Base-by-base conservation (phyloP, 306 rosid genomes). In the Echinosophora koreensis region DNA sequence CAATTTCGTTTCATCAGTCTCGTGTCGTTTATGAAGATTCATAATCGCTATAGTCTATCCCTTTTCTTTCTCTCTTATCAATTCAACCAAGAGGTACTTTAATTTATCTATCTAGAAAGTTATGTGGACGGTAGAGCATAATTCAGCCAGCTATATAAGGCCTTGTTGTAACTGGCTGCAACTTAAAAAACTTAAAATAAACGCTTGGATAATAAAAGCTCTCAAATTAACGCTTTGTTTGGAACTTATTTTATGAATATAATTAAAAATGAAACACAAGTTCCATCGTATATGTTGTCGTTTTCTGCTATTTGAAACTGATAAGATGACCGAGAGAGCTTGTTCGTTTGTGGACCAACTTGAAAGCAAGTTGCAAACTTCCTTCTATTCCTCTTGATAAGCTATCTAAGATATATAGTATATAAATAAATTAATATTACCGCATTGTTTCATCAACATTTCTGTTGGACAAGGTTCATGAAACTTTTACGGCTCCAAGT, bases 401-500 rank as follows among this genome's bases (percentile, higher is more conserved):
- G 59, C 51, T 79, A 80, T 76, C 72, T 80, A 38, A 35, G 8
- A 38, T 54, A 22, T 38, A 38, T 9, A 8, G 13, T 50, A 10
- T 57, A 11, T 57, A 22, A 22, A 22, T 22, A 22, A 22, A 22
- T 22, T 22, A 22, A 22, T 22, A 22, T 22, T 12, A 27, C 11
- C 3, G 16, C 64, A 28, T 27, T 16, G 1, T 11, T 58, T 59
- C 32, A 51, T 49, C 71, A 51, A 61, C 52, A 35, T 8, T 41
- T 67, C 4, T 3, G 34, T 35, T 17, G 39, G 62, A 57, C 86
- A 77, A 27, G 61, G 37, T 75, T 66, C 74, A 16, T 78, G 5
- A 65, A 28, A 17, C 84, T 74, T 68, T 28, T 76, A 81, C 81
- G 78, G 68, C 77, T 81, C 38, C 64, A 52, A 32, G 30, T 52